Percentiles rank a stretch among this genome's conserved stretches.
Evolutionary conservation across 805 yeast species (phyloP).

Genomic region (Ascoidea asiatica): DNA sequence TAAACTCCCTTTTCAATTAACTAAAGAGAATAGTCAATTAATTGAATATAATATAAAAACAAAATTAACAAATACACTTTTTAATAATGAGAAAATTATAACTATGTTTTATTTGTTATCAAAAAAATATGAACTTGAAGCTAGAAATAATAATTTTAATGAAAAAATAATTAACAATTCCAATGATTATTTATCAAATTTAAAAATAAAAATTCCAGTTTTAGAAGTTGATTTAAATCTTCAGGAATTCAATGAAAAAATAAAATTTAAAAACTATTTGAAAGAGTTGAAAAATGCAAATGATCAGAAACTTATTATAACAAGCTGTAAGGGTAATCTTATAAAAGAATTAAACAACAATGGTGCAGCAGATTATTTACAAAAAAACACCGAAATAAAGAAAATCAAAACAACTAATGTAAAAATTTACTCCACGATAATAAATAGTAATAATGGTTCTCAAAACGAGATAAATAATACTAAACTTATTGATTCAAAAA

Average conservation of each 20-base stretch:
- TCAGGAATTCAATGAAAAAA: too few relatives aligned
- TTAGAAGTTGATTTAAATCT: background rate
- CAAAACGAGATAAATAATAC: background rate
- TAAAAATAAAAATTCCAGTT: background rate
- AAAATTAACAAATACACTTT: background rate
- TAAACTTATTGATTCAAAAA: background rate
- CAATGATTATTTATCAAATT: background rate
- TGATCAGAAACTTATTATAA: too few relatives aligned
- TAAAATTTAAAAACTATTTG: too few relatives aligned
- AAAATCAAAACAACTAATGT: background rate
- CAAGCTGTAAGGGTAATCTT: background rate
- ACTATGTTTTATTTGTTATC: background rate
- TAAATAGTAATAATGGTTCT: background rate
- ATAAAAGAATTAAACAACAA: background rate
- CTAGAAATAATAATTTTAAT: too few relatives aligned
- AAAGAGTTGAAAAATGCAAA: too few relatives aligned
- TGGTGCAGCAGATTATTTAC: background rate
- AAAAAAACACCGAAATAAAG: background rate
- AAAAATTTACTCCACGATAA: background rate
- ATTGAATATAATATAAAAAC: background rate
- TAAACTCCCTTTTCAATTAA: too few relatives aligned
- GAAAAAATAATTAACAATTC: background rate
- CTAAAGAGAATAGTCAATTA: background rate
- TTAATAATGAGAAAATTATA: background rate
- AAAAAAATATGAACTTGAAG: too few relatives aligned